Evolutionary conservation across 164 flowering plant genomes (phyloP).

Genomic region (Saururus chinensis): DNA sequence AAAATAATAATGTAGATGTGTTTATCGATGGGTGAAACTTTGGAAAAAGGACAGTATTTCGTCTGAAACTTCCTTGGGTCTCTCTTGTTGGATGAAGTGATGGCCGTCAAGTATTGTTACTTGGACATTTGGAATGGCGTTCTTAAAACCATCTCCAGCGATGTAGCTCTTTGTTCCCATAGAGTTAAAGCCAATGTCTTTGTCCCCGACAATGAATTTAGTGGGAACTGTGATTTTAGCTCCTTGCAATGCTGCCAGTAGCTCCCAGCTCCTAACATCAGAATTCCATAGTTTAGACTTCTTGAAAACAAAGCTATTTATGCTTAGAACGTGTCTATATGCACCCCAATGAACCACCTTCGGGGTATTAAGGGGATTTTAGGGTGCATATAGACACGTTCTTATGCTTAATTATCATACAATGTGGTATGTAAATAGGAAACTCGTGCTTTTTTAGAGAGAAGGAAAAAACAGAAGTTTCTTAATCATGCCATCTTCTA

Average conservation of each 20-base stretch:
- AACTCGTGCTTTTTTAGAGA: no score
- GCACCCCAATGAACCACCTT: no score
- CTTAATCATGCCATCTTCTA: no score
- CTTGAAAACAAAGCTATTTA: no score
- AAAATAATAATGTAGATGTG: background rate
- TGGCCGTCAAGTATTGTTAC: constrained; percentile 5
- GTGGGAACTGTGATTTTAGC: constrained; percentile 30
- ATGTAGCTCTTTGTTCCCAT: constrained; percentile 26
- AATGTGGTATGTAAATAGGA: no score
- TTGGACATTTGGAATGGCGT: constrained; percentile 2
- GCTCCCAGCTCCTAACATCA: constrained; percentile 36
- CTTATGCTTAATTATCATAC: no score
- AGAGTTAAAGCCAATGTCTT: constrained; percentile 25
- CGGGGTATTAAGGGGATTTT: no score
- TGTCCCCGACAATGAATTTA: constrained; percentile 34
- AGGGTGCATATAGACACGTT: no score
- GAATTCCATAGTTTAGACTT: background rate
- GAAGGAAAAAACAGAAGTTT: no score
- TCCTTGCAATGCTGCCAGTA: constrained; percentile 39
- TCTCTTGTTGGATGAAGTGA: constrained; percentile 11
- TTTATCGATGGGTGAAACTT: background rate
- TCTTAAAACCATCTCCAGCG: constrained; percentile 20
- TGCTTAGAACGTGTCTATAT: no score
- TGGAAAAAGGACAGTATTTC: constrained; percentile 3
- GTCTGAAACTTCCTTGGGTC: background rate